phyloP scores from a whole-genome alignment of 2,329 filamentous ascomycete species.

The Fusarium duplospermum region DNA sequence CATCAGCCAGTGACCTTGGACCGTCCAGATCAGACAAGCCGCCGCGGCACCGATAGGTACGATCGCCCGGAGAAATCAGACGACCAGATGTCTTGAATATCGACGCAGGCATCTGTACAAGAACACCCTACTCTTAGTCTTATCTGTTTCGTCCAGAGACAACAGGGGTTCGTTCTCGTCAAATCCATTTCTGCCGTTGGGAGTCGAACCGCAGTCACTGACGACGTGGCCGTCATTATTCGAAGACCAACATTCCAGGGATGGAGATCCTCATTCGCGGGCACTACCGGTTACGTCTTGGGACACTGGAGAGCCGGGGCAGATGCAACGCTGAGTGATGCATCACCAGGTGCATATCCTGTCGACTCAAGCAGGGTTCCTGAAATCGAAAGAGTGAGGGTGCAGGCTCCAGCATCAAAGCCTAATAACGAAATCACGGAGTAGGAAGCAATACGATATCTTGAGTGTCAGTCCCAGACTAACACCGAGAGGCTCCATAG shows the following conservation, averaged over 20 bases:
- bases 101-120: not conserved
- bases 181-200: not conserved
- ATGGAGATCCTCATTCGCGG: not conserved
- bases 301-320: not conserved
- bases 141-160: slow-evolving; percentile 28
- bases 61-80: not conserved
- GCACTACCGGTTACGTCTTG: not conserved
- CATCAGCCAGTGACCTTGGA: not conserved
- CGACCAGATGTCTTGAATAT: slow-evolving; percentile 8
- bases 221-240: not conserved
- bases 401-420: not conserved
- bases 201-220: not conserved
- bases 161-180: not conserved
- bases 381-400: not conserved
- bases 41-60: not conserved
- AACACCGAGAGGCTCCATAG: not conserved
- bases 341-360: not conserved
- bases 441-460: not conserved
- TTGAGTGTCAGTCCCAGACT: not conserved
- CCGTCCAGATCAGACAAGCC: not conserved
- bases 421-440: not conserved
- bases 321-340: not conserved
- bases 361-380: not conserved
- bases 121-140: not conserved
- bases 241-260: not conserved